Percentiles rank a stretch among this genome's conserved stretches.
phyloP scores from a whole-genome alignment of 192 early-diverging fungal genomes.

The Rhizoclosmatium sp. region DNA sequence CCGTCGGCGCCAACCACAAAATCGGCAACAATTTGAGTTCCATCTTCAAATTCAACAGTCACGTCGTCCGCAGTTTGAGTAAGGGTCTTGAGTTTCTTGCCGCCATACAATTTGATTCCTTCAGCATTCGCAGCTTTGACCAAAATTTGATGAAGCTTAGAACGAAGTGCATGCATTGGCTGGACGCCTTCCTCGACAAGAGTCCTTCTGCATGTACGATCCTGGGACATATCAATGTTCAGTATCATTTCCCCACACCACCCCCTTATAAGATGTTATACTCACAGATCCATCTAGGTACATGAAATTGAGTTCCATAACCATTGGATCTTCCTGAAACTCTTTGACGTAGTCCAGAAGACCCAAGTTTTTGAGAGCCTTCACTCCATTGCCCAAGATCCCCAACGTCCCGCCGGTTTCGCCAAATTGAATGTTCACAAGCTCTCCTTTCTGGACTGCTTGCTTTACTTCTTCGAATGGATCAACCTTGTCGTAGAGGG shows the following conservation, averaged over 20 bases:
- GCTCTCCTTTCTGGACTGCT: not conserved
- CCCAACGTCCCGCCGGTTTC: constrained; percentile 1
- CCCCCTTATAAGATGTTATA: not conserved
- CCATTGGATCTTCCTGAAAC: not conserved
- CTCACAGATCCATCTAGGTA: not conserved
- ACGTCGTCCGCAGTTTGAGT: not conserved
- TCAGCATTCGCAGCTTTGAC: not conserved
- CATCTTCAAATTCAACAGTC: constrained; percentile 20
- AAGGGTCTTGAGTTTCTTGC: constrained; percentile 19
- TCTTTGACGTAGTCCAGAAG: not conserved
- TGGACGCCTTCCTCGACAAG: no score
- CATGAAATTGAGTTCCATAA: not conserved
- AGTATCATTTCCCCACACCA: no score
- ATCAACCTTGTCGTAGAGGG: constrained; percentile 8
- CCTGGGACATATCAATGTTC: no score
- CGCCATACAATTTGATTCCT: not conserved
- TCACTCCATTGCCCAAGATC: not conserved
- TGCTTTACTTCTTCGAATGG: not conserved
- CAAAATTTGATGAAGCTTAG: not conserved
- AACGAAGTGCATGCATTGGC: not conserved
- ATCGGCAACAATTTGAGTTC: not conserved
- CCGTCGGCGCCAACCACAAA: constrained; percentile 25
- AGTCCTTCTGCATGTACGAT: no score
- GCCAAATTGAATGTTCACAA: constrained; percentile 13
- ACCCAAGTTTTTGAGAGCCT: constrained; percentile 10